Evolutionary conservation across 257 asterid species (phyloP).

Genomic region (Solanum raphanifolium): DNA sequence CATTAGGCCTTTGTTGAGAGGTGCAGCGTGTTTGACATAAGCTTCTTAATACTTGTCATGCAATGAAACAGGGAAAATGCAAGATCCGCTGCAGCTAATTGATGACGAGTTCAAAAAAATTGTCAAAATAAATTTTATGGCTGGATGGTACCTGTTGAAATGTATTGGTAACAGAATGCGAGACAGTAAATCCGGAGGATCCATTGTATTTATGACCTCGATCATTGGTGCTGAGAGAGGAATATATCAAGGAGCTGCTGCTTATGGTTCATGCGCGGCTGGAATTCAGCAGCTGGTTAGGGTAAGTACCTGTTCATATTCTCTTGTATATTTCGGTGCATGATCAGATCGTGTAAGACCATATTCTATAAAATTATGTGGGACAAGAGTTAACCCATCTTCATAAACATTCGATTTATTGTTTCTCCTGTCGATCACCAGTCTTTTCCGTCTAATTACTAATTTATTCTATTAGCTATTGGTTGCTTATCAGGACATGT

Average conservation of each 20-base stretch:
- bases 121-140: constrained; percentile 58
- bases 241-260: constrained; percentile 88
- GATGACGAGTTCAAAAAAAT: constrained; percentile 74
- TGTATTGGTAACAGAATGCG: constrained; percentile 62
- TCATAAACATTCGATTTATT: not conserved
- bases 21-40: not conserved
- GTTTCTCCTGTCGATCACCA: not conserved
- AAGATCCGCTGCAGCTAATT: constrained; percentile 48
- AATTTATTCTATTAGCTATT: not conserved
- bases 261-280: constrained; percentile 89
- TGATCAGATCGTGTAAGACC: not conserved
- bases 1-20: not conserved
- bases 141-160: constrained; percentile 80
- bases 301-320: constrained; percentile 31
- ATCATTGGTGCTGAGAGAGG: constrained; percentile 88
- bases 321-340: not conserved
- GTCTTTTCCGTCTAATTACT: not conserved
- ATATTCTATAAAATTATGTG: not conserved
- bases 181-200: constrained; percentile 78
- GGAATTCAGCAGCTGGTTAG: constrained; percentile 82
- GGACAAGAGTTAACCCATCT: not conserved
- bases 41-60: not conserved
- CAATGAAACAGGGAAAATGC: constrained; percentile 73
- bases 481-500: not conserved
- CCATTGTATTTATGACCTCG: constrained; percentile 65